phyloP scores from a whole-genome alignment of 2,329 filamentous ascomycete species.

The Ophiobolus disseminans region DNA sequence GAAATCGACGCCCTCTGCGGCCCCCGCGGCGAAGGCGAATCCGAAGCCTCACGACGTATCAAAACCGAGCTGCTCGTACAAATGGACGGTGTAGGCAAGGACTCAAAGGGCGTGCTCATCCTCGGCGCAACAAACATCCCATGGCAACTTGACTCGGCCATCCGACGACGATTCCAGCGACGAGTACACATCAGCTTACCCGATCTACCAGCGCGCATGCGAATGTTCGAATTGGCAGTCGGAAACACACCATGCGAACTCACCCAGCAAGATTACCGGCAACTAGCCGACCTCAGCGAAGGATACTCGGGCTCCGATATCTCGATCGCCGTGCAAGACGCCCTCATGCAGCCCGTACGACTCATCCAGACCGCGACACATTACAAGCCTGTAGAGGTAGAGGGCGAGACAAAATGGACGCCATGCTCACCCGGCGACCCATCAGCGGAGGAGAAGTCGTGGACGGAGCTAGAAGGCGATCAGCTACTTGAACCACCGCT shows the following conservation, averaged over 20 bases:
- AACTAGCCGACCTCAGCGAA: slow-evolving; percentile 81
- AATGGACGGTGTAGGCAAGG: slow-evolving; percentile 98
- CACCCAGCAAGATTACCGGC: slow-evolving; percentile 76
- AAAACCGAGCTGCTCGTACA: slow-evolving; percentile 98
- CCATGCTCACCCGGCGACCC: slow-evolving; percentile 92
- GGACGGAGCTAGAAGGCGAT: slow-evolving; percentile 85
- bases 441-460: slow-evolving; percentile 90
- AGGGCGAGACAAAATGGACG: slow-evolving; percentile 73
- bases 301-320: slow-evolving; percentile 98
- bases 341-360: slow-evolving; percentile 94
- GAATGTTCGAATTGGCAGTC: slow-evolving; percentile 95
- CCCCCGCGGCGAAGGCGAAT: slow-evolving; percentile 91
- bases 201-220: slow-evolving; percentile 83
- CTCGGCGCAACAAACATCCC: slow-evolving; percentile 97
- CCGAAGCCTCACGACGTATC: slow-evolving; percentile 94
- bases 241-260: slow-evolving; percentile 90
- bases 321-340: slow-evolving; percentile 91
- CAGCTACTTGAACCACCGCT: slow-evolving; percentile 86
- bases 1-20: slow-evolving; percentile 97
- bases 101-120: slow-evolving; percentile 91
- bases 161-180: slow-evolving; percentile 93
- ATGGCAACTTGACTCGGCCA: slow-evolving; percentile 97
- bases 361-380: slow-evolving; percentile 98
- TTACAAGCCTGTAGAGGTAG: slow-evolving; percentile 84
- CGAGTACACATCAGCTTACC: slow-evolving; percentile 95